Conservation (phyloP, 805 yeast species). For the Cyberlindnera suaveolens region DNA sequence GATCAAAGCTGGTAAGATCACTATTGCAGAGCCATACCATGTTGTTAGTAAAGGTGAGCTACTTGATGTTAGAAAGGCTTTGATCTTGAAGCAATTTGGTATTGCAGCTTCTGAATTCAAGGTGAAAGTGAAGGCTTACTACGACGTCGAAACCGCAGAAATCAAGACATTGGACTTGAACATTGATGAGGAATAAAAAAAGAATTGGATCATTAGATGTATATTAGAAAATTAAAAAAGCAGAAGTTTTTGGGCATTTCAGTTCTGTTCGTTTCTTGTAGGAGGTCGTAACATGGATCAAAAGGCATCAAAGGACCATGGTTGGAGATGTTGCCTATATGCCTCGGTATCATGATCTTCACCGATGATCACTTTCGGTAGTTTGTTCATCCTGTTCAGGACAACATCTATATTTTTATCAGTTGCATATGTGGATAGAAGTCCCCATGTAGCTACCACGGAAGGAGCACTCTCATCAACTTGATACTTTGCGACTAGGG, state of each 20-base stretch:
- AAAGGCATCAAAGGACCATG: background rate
- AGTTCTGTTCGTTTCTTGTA: background rate
- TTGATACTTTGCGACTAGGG: constrained; percentile 1
- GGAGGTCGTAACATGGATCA: background rate
- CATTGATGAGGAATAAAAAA: constrained; percentile 18
- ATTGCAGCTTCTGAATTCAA: constrained; percentile 89
- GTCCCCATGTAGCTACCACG: constrained; percentile 6
- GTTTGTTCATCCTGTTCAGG: constrained; percentile 3
- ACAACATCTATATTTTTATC: constrained; percentile 2
- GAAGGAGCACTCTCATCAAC: background rate
- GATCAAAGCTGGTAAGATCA: constrained; percentile 83
- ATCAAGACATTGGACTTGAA: constrained; percentile 29
- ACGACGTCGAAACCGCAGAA: constrained; percentile 50
- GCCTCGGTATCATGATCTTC: background rate
- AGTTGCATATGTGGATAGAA: background rate
- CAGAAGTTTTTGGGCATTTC: background rate
- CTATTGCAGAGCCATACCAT: constrained; percentile 63
- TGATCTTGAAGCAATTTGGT: constrained; percentile 91
- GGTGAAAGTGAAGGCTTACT: constrained; percentile 73
- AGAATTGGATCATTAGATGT: background rate
- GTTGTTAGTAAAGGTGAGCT: constrained; percentile 78
- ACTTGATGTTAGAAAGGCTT: constrained; percentile 85
- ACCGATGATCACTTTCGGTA: background rate
- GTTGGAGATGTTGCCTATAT: background rate
- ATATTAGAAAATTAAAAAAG: background rate